These are phyloP conservation scores for Parmales sp. DNA, from an alignment of 108 stramenopile species.

Conservation along the genomic window DNA sequence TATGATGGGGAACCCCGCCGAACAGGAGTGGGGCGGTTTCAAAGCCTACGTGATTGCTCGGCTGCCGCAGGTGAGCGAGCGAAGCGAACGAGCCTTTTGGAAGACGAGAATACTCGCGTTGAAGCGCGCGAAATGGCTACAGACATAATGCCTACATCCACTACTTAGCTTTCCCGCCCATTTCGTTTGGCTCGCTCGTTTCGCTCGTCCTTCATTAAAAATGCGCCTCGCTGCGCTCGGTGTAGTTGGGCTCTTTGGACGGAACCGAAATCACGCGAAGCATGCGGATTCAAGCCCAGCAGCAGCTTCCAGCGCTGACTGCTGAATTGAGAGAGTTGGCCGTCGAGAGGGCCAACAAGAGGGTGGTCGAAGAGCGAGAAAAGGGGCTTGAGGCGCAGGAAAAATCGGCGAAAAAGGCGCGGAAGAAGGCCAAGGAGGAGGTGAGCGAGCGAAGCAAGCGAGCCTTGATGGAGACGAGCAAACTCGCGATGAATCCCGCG, in stretches of 20 bases:
- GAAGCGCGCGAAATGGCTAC: too few species aligned
- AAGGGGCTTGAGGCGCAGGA: background rate
- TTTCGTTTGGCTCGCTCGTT: too few species aligned
- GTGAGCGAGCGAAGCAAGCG: too few species aligned
- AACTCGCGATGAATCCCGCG: too few species aligned
- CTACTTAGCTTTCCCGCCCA: background rate
- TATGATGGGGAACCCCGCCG: constrained; percentile 66
- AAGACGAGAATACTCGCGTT: background rate
- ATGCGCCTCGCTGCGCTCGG: too few species aligned
- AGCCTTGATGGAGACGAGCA: too few species aligned
- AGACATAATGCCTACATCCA: too few species aligned
- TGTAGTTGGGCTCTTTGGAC: too few species aligned
- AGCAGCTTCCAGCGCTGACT: constrained; percentile 45
- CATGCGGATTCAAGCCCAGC: constrained; percentile 40
- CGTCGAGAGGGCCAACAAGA: constrained; percentile 3
- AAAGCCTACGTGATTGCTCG: constrained; percentile 50
- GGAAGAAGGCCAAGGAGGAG: background rate
- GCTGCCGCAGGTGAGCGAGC: constrained; percentile 52
- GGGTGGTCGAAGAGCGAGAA: background rate
- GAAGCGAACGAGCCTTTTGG: constrained; percentile 12
- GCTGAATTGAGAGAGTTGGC: constrained; percentile 27
- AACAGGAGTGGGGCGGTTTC: constrained; percentile 38
- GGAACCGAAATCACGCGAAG: constrained; percentile 21
- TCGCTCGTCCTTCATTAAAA: too few species aligned
- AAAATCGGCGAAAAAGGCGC: background rate